Base-by-base conservation (phyloP, 1,284 basidiomycete species). In the Erythrobasidium hasegawianum region DNA sequence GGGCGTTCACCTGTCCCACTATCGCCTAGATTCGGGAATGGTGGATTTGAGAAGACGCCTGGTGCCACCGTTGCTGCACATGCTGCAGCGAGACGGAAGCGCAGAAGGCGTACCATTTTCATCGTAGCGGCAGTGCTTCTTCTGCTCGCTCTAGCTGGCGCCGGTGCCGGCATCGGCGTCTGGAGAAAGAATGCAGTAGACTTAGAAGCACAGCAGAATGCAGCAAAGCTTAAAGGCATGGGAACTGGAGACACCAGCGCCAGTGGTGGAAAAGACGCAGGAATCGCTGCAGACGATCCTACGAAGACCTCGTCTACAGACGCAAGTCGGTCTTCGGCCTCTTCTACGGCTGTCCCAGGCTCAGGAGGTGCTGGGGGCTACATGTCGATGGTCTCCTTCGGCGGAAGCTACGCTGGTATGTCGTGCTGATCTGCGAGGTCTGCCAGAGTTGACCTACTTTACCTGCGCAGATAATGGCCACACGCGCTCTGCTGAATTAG, bases 371-470 rank as follows among this genome's bases (percentile, higher is more conserved):
- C 62, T 11, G 62, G 62, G 16, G 62, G 62, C 11, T 65, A 65
- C 33, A 39, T 27, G 20, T 38, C 41, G 1, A 40, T 65, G n/a
- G 62, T 57, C 10, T 40, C 55, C 20, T 65, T 65, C 45, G 62
- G 62, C 18, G 62, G 62, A 18, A 65, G 62, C 38, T 65, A 65
- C 22, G 54, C 55, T 39, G 62, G 62, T 65, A 29, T 38, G 54
- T 24, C 9, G 16, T 16, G 8, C 16, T 9, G 9, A 9, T 53
- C 50, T 29, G 50, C 9, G 4, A 9, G 9, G 7, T 53, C 50
- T 2, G 50, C n/a, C 26, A n/a, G 16, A 53, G 18, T 13, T 2
- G n/a, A 38, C 40, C 13, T 14, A 16, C 24, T 4, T 13, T 20
- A 38, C 18, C 2, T 16, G 5, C 55, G 16, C 54, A 65, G 62